Percentiles rank a stretch among this genome's conserved stretches.
Conservation (phyloP, 1,284 basidiomycete species). For the Heterobasidion annosum region DNA sequence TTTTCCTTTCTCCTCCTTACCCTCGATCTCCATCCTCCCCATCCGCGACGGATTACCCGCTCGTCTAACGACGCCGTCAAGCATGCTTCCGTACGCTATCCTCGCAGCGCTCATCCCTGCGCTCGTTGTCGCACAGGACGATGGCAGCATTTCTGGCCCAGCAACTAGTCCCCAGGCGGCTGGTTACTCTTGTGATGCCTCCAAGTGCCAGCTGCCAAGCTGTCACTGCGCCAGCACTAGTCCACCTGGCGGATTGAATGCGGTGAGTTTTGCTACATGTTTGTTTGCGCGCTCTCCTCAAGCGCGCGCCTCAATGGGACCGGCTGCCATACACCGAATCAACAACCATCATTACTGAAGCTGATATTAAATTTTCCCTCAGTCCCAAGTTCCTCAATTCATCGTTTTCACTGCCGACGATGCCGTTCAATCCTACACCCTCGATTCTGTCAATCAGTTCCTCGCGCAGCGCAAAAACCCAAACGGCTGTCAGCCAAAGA, state of each 20-base stretch:
- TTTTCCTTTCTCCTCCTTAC: neutral
- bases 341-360: neutral
- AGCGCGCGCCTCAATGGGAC: too few species aligned
- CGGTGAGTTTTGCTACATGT: conserved; percentile 31
- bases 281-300: neutral
- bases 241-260: conserved; percentile 59
- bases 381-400: conserved; percentile 64
- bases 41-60: neutral
- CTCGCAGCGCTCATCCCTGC: conserved; percentile 21
- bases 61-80: neutral
- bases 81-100: conserved; percentile 25
- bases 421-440: conserved; percentile 67
- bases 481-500: conserved; percentile 71
- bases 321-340: too few species aligned
- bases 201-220: conserved; percentile 54
- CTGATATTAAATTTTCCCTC: neutral
- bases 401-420: conserved; percentile 67
- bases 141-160: conserved; percentile 39
- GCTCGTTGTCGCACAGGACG: conserved; percentile 35
- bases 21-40: neutral
- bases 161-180: conserved; percentile 40
- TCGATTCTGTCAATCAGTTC: conserved; percentile 68
- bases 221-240: conserved; percentile 68
- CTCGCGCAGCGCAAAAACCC: conserved; percentile 73
- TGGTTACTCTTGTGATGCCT: conserved; percentile 63